phyloP scores from a whole-genome alignment of 2,329 filamentous ascomycete genomes.

The Stemphylium beticola region DNA sequence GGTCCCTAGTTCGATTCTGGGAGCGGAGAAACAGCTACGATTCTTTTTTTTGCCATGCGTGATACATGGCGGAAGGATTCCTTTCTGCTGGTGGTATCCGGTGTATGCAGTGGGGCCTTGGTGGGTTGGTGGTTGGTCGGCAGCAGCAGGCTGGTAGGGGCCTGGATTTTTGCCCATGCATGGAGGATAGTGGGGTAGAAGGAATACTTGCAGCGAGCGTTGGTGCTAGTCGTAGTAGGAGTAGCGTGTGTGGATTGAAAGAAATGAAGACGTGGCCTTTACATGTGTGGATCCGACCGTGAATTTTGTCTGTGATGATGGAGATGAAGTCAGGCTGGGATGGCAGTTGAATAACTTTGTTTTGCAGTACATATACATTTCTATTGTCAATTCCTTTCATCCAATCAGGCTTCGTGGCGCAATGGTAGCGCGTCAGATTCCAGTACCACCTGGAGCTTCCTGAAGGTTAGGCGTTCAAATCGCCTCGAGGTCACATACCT shows the following conservation, averaged over 20 bases:
- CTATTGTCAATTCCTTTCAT: constrained; percentile 1
- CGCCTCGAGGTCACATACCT: constrained; percentile 29
- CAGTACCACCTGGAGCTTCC: constrained; percentile 30
- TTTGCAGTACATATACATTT: neutral
- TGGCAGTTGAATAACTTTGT: rapidly evolving
- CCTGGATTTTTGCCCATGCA: too few relatives aligned
- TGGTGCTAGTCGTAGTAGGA: constrained; percentile 2
- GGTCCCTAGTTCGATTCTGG: constrained; percentile 41
- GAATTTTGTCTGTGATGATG: neutral
- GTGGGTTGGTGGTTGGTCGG: neutral
- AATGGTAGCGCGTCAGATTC: constrained; percentile 43
- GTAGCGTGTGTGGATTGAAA: neutral
- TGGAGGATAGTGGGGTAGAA: neutral
- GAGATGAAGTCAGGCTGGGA: neutral
- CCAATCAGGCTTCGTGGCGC: constrained; percentile 32
- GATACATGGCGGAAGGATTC: neutral
- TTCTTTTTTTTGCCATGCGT: neutral
- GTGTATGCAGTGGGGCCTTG: neutral
- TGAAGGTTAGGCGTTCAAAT: constrained; percentile 41
- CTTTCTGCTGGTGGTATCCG: neutral
- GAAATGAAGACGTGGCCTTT: neutral
- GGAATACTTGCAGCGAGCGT: neutral
- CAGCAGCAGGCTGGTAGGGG: too few relatives aligned
- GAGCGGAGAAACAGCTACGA: constrained; percentile 37
- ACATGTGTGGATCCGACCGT: neutral